A percentile compares a stretch with the other conserved stretches of the same genome.
These are phyloP conservation scores for Hypoxylon sp. DNA, from an alignment of 2,329 filamentous ascomycete genomes.

Conservation along the genomic window DNA sequence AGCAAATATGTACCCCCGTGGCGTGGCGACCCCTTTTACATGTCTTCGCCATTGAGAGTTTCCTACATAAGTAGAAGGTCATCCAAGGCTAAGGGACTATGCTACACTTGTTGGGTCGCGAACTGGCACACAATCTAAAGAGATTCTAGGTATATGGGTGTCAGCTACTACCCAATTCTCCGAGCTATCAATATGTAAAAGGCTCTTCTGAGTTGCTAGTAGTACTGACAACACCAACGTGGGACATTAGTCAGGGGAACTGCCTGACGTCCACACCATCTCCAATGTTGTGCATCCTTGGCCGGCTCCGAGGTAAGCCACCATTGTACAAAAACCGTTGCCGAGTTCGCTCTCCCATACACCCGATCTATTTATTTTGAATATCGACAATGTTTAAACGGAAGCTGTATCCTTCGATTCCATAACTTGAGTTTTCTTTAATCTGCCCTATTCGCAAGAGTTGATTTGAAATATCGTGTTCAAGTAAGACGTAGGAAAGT, in stretches of 20 bases:
- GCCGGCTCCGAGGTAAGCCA: conserved; percentile 1
- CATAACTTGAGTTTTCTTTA: conserved; percentile 12
- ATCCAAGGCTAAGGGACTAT: background rate
- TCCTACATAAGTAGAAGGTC: conserved; percentile 10
- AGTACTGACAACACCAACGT: background rate
- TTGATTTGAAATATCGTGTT: conserved; percentile 33
- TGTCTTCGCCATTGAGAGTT: conserved; percentile 2
- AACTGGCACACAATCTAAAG: background rate
- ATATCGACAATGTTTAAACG: conserved; percentile 17
- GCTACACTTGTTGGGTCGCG: conserved; percentile 7
- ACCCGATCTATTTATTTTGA: conserved; percentile 1
- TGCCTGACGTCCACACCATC: background rate
- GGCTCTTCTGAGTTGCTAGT: background rate
- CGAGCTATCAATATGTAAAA: background rate
- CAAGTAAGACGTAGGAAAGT: conserved; percentile 18
- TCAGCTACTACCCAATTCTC: background rate
- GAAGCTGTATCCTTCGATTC: conserved; percentile 29
- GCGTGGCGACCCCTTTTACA: conserved; percentile 14
- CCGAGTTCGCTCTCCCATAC: conserved; percentile 4
- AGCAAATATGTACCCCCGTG: conserved; percentile 6
- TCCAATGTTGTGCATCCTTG: conserved; percentile 2
- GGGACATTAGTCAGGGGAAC: background rate
- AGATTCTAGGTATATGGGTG: background rate
- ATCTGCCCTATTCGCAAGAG: conserved; percentile 7
- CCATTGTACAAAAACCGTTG: conserved; percentile 3